Evolutionary conservation across 176 grass and related monocot genomes (phyloP), one percentile per base, ranked within the genome.

Genomic region (Oryza glaberrima): DNA sequence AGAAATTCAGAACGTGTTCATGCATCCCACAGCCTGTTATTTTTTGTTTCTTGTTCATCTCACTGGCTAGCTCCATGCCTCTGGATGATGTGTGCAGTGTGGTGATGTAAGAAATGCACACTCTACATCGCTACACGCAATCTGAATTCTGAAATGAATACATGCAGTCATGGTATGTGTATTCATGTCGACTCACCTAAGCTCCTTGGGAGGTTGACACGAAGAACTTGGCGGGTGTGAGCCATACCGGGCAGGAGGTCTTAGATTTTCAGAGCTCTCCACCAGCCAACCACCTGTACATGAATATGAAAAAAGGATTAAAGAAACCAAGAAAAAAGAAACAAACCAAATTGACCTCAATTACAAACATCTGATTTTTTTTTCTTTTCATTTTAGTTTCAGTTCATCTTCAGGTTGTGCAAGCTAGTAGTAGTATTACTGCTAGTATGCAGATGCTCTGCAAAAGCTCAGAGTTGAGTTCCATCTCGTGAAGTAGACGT

Each of bases 251-350:
- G 47, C 80, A 11, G 60, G 65, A 1, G 85, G 85, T 78, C 78
- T 80, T 25, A 94, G 69, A 77, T 89, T 90, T 38, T 89, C 89
- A 43, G 85, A 68, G 45, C 88, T 84, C 84, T 93, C 91, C 80
- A 89, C 87, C 67, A 95, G 48, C 96, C 93, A 95, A 4, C 85
- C 91, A 78, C 86, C 93, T 92, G 67, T 11, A 66, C 38, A 68
- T 14, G n/a, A 12, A 11, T 1, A 54, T 30, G 9, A 65, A 28
- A 64, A 51, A 49, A 19, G 0, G n/a, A 11, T 63, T 63, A 11
- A 63, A 63, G 0, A 63, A 63, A 63, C 0, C 17, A 23, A 23
- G 58, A 26, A 17, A 49, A 34, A 61, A 68, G 30, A 38, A 45
- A 34, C 82, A 80, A 19, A 75, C 2, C 48, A 34, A 75, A 65